phyloP scores from a whole-genome alignment of 108 stramenopile species.

The Aureococcus anophagefferens region DNA sequence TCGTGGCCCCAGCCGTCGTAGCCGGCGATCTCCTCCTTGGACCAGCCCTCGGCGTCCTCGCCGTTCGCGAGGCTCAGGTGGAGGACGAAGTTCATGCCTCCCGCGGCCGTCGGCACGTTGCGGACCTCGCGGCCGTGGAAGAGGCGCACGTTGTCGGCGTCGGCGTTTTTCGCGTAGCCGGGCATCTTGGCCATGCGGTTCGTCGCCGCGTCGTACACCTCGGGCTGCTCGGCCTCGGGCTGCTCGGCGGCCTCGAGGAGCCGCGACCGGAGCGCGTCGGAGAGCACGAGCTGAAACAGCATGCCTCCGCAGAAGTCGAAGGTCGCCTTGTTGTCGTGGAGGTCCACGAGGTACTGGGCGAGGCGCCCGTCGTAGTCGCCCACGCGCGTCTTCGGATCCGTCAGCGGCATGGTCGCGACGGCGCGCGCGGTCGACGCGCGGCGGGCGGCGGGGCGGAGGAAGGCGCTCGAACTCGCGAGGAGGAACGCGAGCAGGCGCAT shows the following conservation, averaged over 20 bases:
- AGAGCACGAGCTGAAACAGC: slow-evolving; percentile 35
- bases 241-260: slow-evolving; percentile 32
- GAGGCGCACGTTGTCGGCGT: slow-evolving; percentile 45
- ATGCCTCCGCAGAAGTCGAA: slow-evolving; percentile 64
- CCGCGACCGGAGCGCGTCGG: slow-evolving; percentile 43
- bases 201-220: slow-evolving; percentile 31
- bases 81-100: slow-evolving; percentile 63
- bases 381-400: too few species aligned
- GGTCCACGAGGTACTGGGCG: slow-evolving; percentile 61
- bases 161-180: slow-evolving; percentile 40
- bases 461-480: too few species aligned
- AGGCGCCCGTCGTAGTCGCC: slow-evolving; percentile 6
- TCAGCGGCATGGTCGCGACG: too few species aligned
- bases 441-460: too few species aligned
- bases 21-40: slow-evolving; percentile 37
- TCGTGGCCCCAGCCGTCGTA: slow-evolving; percentile 77
- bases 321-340: slow-evolving; percentile 48
- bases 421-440: too few species aligned
- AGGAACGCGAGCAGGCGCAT: too few species aligned
- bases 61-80: slow-evolving; percentile 48
- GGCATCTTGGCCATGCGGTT: slow-evolving; percentile 41
- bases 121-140: slow-evolving; percentile 70
- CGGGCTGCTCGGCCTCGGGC: slow-evolving; percentile 21
- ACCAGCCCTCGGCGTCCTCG: slow-evolving; percentile 66
- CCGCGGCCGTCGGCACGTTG: slow-evolving; percentile 51